Conservation (phyloP, 208 protist species). For the Leptomonas pyrrhocoris region DNA sequence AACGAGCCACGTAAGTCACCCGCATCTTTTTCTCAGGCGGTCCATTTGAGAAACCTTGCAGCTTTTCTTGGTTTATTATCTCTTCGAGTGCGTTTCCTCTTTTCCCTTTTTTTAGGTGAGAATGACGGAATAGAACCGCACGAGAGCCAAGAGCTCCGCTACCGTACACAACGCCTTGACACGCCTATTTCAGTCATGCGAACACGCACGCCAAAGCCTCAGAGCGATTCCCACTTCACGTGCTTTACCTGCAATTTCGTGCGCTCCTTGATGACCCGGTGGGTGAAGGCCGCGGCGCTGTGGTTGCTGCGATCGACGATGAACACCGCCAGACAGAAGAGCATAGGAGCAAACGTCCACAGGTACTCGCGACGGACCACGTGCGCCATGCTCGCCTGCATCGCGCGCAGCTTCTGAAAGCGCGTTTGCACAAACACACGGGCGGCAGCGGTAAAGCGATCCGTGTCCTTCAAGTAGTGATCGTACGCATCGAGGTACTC, state of each 20-base stretch:
- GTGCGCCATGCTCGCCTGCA: constrained; percentile 20
- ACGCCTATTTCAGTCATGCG: background rate
- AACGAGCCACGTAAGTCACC: no score
- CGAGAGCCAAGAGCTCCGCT: no score
- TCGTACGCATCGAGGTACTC: constrained; percentile 56
- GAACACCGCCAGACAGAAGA: constrained; percentile 44
- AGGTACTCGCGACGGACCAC: constrained; percentile 49
- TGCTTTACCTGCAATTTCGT: constrained; percentile 44
- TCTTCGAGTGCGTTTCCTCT: no score
- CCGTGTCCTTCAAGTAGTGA: constrained; percentile 31
- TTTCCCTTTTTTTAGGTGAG: no score
- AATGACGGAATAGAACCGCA: no score
- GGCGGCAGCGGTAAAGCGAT: constrained; percentile 14
- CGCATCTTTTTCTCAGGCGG: no score
- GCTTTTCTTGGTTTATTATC: no score
- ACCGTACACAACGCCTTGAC: no score
- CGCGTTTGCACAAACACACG: constrained; percentile 18
- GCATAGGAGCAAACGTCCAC: constrained; percentile 53
- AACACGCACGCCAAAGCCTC: background rate
- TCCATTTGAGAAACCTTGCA: no score
- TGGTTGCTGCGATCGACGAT: constrained; percentile 56
- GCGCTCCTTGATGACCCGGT: constrained; percentile 45
- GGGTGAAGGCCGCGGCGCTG: constrained; percentile 42
- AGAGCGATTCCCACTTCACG: constrained; percentile 33
- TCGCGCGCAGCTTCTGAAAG: constrained; percentile 9